Base-by-base conservation (phyloP, 352 stramenopile genomes). In the Globisporangium cederbergense region DNA sequence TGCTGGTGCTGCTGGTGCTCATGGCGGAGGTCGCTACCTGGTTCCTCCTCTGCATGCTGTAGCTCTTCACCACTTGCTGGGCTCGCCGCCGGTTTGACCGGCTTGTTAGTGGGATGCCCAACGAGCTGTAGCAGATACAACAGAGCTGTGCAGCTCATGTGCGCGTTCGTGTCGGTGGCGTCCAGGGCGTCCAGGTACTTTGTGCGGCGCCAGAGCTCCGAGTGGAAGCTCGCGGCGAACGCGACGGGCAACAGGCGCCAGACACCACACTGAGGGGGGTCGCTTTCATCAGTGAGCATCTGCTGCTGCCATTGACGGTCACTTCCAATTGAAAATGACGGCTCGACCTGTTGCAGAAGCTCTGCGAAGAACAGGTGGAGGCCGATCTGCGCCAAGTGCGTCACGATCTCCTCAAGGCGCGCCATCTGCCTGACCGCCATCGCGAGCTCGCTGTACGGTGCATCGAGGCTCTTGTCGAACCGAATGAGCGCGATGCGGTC, bases 111-210 rank as follows among this genome's bases (percentile, higher is more conserved):
- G 6, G 18, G 6, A 32, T 42, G 16, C 36, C n/a, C 32, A 3
- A 47, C 46, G 11, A 58, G 32, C 25, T n/a, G 54, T 25, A 67
- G 55, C 34, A 67, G n/a, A 3, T 62, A 16, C 36, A 64, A 32
- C 40, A 84, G 73, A 9, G 77, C 81, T 0, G 71, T 47, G 13
- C 68, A 73, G 54, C 77, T 65, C 60, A 86, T 59, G 63, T 89
- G 81, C 38, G 71, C 74, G 34, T 90, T 90, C 22, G 70, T 86
- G 47, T 82, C 69, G 0, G 68, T 76, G 2, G 78, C 76, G 36
- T 83, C 77, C 2, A 72, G 43, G n/a, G 20, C 62, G 0, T 55
- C 60, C 28, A 84, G 47, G 53, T 76, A 78, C 56, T 34, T 68
- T 3, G 74, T 77, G 49, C 70, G 70, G 28, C 60, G 66, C 80